Conservation (phyloP, 495 filamentous ascomycete genomes). For the Polyplosphaeria fusca region DNA sequence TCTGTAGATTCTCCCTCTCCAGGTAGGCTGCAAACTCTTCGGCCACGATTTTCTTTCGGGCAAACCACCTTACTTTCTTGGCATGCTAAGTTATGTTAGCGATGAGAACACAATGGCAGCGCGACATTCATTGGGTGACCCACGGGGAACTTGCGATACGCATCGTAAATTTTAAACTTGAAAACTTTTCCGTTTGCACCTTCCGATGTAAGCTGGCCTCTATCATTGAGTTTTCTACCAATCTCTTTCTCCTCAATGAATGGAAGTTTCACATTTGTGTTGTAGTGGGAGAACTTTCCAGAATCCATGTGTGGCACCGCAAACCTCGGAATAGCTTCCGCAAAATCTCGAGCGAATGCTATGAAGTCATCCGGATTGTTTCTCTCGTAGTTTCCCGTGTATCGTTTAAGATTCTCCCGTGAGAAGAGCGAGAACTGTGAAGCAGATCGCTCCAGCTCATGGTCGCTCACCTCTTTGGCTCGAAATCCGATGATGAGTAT, state of each 20-base stretch:
- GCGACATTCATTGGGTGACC: neutral
- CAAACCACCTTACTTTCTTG: conserved; percentile 10
- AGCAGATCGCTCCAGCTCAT: neutral
- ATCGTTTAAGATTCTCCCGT: neutral
- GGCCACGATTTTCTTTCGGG: conserved; percentile 20
- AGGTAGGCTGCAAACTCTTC: neutral
- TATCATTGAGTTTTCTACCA: conserved; percentile 3
- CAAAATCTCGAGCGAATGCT: conserved; percentile 5
- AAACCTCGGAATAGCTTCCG: conserved; percentile 5
- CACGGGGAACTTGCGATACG: conserved; percentile 20
- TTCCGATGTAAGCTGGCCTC: conserved; percentile 9
- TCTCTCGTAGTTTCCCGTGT: neutral
- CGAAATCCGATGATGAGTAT: conserved; percentile 16
- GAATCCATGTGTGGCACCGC: conserved; percentile 10
- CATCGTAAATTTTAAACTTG: conserved; percentile 17
- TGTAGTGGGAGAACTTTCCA: conserved; percentile 8
- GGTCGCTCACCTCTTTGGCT: neutral
- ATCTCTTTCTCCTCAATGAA: conserved; percentile 18
- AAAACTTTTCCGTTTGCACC: conserved; percentile 24
- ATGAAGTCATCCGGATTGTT: neutral
- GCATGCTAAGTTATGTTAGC: conserved; percentile 5
- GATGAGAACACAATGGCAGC: neutral
- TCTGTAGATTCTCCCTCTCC: conserved; percentile 17
- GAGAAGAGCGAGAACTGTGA: neutral
- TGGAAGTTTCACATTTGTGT: conserved; percentile 4